Percentiles rank a stretch among this genome's conserved stretches.
These are phyloP conservation scores for Aspergillus spinulosporus DNA, from an alignment of 2,329 filamentous ascomycete species.

Conservation along the genomic window DNA sequence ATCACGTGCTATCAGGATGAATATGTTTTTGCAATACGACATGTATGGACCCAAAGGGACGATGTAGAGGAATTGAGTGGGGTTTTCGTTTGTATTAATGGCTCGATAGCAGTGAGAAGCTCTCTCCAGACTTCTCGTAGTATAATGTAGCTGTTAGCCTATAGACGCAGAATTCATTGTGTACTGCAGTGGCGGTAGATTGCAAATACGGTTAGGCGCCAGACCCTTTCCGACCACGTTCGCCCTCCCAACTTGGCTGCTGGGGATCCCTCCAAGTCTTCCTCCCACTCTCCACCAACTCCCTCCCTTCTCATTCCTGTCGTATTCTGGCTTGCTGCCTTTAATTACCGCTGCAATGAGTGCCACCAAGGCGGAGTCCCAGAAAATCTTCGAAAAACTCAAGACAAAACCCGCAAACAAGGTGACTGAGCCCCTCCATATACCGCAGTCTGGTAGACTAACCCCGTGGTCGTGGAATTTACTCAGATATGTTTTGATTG, in stretches of 20 bases:
- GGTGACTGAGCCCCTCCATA: constrained; percentile 55
- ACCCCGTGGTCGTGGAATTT: neutral
- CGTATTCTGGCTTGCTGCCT: constrained; percentile 5
- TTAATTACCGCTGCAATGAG: constrained; percentile 49
- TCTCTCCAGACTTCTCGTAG: too few relatives aligned
- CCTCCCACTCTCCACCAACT: constrained; percentile 17
- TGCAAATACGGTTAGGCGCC: constrained; percentile 10
- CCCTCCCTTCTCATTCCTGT: constrained; percentile 6
- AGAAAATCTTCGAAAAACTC: constrained; percentile 96
- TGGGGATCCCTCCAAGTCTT: constrained; percentile 23
- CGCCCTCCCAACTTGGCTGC: constrained; percentile 30
- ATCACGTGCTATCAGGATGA: constrained; percentile 22
- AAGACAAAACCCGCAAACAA: constrained; percentile 95
- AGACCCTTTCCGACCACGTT: constrained; percentile 39
- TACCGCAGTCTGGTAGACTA: constrained; percentile 10
- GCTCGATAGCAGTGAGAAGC: too few relatives aligned
- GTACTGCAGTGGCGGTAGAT: constrained; percentile 2
- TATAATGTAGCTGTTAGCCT: too few relatives aligned
- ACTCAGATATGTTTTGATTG: constrained; percentile 94
- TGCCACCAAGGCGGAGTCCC: constrained; percentile 91
- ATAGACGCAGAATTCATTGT: too few relatives aligned
- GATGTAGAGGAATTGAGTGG: too few relatives aligned
- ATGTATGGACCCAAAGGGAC: neutral
- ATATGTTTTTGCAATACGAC: constrained; percentile 23
- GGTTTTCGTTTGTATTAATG: too few relatives aligned